Conservation (phyloP, 2,329 filamentous ascomycete genomes). For the Raffaelea ambrosiae region DNA sequence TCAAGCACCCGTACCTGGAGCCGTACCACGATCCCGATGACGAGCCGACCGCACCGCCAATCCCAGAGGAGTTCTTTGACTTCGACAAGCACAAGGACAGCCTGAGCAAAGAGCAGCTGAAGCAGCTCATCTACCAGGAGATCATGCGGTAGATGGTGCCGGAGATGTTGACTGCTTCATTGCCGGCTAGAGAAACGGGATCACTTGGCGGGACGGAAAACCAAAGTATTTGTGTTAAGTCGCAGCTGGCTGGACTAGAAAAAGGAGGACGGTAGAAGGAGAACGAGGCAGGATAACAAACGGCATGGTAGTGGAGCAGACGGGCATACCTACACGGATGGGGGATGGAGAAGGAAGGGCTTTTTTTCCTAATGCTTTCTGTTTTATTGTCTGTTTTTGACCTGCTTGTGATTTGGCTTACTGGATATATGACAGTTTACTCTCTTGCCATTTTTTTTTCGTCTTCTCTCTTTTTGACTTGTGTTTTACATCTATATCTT, state of each 20-base stretch:
- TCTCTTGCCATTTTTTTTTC: too few species aligned
- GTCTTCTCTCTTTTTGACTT: background rate
- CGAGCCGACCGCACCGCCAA: constrained; percentile 91
- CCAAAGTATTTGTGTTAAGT: background rate
- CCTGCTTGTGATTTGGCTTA: too few species aligned
- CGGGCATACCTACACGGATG: too few species aligned
- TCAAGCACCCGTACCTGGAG: constrained; percentile 96
- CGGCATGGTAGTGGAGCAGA: background rate
- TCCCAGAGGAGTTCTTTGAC: constrained; percentile 98
- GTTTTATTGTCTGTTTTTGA: background rate
- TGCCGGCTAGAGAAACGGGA: background rate
- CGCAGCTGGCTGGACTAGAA: constrained; percentile 6
- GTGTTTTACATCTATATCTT: background rate
- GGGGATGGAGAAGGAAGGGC: too few species aligned
- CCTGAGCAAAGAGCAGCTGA: constrained; percentile 95
- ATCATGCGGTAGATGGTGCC: constrained; percentile 52
- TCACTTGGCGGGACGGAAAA: background rate
- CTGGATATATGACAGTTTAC: too few species aligned
- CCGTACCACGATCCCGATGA: constrained; percentile 98
- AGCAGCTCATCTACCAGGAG: constrained; percentile 95
- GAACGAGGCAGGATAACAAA: background rate
- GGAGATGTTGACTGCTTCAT: background rate
- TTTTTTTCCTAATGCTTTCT: too few species aligned
- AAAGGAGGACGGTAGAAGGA: background rate
- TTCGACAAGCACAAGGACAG: constrained; percentile 99